Evolutionary conservation across 129 eudicot genomes (phyloP), one percentile per base, ranked within the genome.

Genomic region (Apium graveolens): DNA sequence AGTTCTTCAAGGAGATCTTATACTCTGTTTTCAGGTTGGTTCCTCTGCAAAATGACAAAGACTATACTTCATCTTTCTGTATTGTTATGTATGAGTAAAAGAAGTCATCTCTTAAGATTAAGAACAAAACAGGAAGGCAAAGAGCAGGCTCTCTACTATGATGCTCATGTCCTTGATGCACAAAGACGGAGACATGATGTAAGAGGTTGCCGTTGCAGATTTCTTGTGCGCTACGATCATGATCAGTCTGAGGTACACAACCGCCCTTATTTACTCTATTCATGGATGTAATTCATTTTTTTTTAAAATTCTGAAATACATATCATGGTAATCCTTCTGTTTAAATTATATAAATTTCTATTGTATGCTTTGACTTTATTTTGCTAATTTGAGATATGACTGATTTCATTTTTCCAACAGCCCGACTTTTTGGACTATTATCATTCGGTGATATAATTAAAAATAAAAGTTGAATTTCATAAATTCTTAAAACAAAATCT

Each of bases 171-270:
- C 43, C 86, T 95, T 68, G 97, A 95, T 71, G 96, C 98, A 77
- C 97, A 95, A 86, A 88, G 98, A 83, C 90, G 98, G 81, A 90
- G 97, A 70, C 98, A 95, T 81, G 98, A 95, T 85, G 92, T 89
- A 62, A 87, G 98, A 82, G 98, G 98, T 53, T 95, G 98, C 31
- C 98, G 98, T 79, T 94, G 98, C 82, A 87, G 98, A 83, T 94
- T 94, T 80, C 84, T 91, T 73, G 98, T 94, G 74, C 98, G 98
- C 20, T 94, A 89, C 76, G 98, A 94, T 82, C 98, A 94, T 34
- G 98, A 94, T 80, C 98, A 88, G 51, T 85, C 98, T 46, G 98
- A 94, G 97, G 98, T 94, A 86, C 46, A 57, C 76, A 57, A n/a
- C 45, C 26, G 53, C 32, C 73, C 44, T 20, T 45, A 20, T n/a